Base-by-base conservation (phyloP, 176 grass and related monocot species). In the Thinopyrum elongatum region DNA sequence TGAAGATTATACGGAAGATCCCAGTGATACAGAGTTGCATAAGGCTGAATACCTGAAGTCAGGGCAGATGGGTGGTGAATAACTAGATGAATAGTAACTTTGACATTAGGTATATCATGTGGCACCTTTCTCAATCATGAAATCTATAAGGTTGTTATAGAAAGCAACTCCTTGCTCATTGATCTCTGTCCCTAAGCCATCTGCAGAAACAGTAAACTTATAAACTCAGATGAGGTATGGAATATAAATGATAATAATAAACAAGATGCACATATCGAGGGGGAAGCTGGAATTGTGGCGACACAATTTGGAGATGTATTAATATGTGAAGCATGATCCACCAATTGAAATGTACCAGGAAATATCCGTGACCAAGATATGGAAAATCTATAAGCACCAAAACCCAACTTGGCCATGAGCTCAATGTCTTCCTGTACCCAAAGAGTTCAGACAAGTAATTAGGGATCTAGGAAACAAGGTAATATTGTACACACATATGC, bases 341-440 rank as follows among this genome's bases (percentile, higher is more conserved):
- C 21, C 74, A 67, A 95, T 21, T 30, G 83, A 65, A 80, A 87
- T 47, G 15, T 92, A 99, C 97, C 97, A 87, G 97, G 94, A 80
- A 99, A 99, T 86, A 99, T 99, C 4, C 97, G 90, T 27, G 92
- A 58, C 97, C 97, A 99, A 70, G 97, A 88, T 93, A 99, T 94
- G 72, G 97, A 99, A 90, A 99, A 99, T 71, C 97, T 89, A 87
- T 99, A 99, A 65, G 97, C 94, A 70, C 36, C 29, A 79, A 99
- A 99, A 53, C 97, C 94, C 83, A 99, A 82, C 58, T 86, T 94
- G 73, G 80, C 84, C 92, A 99, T 99, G 73, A 99, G 90, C 58
- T 99, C 92, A 77, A 99, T 93, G 87, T 99, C 97, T 91, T 96
- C 97, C 97, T 99, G 90, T 60, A 86, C 33, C 13, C 19, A 27